A percentile compares a stretch with the other conserved stretches of the same genome.
phyloP scores from a whole-genome alignment of 2,329 filamentous ascomycete species.

The Tolypocladium album region DNA sequence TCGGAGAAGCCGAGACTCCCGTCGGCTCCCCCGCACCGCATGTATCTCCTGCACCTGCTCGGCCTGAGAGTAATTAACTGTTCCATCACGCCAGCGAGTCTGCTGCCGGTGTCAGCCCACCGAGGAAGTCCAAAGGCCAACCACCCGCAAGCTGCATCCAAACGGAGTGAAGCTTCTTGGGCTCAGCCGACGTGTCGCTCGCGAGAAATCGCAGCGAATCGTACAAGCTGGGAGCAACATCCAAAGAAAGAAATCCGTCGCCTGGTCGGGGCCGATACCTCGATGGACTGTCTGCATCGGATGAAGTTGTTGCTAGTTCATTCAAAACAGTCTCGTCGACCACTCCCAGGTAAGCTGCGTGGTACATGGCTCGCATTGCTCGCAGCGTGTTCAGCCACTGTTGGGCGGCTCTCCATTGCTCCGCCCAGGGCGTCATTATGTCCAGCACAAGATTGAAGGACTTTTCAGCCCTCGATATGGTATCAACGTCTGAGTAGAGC shows the following conservation, averaged over 20 bases:
- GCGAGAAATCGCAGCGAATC: slow-evolving; percentile 2
- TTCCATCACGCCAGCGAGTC: not conserved
- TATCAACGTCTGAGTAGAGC: not conserved
- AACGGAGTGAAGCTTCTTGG: slow-evolving; percentile 1
- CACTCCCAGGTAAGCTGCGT: slow-evolving; percentile 11
- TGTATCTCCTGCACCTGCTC: not conserved
- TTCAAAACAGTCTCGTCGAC: slow-evolving; percentile 1
- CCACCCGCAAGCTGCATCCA: slow-evolving; percentile 2
- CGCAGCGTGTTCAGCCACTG: slow-evolving; percentile 10
- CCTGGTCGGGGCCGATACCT: slow-evolving; percentile 1
- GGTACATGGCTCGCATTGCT: slow-evolving; percentile 13
- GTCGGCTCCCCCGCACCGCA: not conserved
- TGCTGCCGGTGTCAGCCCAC: not conserved
- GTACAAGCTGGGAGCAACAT: not conserved
- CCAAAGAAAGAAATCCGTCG: not conserved
- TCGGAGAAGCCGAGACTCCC: not conserved
- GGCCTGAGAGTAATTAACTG: not conserved
- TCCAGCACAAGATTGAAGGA: slow-evolving; percentile 4
- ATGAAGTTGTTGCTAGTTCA: not conserved
- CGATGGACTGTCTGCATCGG: not conserved
- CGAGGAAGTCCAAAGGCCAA: not conserved
- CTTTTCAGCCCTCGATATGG: not conserved
- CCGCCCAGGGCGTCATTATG: slow-evolving; percentile 6
- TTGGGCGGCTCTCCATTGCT: slow-evolving; percentile 3
- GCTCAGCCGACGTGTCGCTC: slow-evolving; percentile 1